phyloP scores from a whole-genome alignment of 202 grass and related monocot species.

The Digitaria exilis region DNA sequence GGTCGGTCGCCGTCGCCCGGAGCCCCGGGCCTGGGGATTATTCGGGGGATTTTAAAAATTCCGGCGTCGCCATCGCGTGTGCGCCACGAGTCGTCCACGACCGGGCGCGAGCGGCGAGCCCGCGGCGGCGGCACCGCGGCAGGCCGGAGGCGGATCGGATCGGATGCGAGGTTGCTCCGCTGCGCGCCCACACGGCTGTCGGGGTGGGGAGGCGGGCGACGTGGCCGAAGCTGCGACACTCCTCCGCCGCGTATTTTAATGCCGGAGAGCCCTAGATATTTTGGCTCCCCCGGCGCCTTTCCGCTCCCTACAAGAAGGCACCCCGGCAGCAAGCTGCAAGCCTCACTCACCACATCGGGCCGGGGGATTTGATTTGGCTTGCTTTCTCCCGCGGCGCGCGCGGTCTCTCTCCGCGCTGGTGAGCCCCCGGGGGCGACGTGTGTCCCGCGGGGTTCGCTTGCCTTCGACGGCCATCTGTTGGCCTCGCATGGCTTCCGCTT shows the following conservation, averaged over 20 bases:
- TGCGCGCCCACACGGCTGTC: not conserved
- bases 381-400: no score
- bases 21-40: not conserved
- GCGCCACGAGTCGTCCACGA: not conserved
- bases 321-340: not conserved
- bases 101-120: not conserved
- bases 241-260: conserved; percentile 39
- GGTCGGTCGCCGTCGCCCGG: not conserved
- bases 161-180: conserved; percentile 17
- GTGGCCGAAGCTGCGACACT: conserved; percentile 33
- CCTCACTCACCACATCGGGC: not conserved
- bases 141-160: not conserved
- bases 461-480: conserved; percentile 29
- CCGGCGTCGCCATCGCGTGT: not conserved
- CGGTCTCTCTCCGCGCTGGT: no score
- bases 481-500: not conserved
- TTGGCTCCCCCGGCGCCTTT: not conserved
- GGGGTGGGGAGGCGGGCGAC: conserved; percentile 21
- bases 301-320: not conserved
- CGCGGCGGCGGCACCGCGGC: not conserved
- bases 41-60: not conserved
- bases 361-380: not conserved
- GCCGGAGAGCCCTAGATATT: conserved; percentile 39
- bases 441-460: conserved; percentile 5
- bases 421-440: conserved; percentile 19